phyloP scores from a whole-genome alignment of 2,329 filamentous ascomycete genomes.

The Beauveria sp. region DNA sequence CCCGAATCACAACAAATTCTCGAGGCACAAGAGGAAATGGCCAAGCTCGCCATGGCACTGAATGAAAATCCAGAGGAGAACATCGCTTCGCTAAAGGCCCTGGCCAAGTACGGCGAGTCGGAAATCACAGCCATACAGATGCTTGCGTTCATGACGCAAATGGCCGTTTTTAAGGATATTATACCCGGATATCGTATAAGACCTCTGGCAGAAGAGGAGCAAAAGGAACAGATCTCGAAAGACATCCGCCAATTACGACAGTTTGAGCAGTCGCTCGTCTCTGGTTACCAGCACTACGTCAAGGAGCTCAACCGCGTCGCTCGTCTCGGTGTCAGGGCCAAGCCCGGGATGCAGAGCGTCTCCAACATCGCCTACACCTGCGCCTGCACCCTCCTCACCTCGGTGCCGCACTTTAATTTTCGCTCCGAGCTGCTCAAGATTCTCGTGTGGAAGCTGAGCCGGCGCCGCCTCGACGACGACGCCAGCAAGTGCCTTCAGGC shows the following conservation, averaged over 20 bases:
- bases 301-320: constrained; percentile 64
- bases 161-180: constrained; percentile 88
- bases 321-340: constrained; percentile 40
- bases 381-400: constrained; percentile 68
- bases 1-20: constrained; percentile 72
- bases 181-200: constrained; percentile 96
- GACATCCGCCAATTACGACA: constrained; percentile 75
- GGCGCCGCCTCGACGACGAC: constrained; percentile 61
- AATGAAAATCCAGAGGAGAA: constrained; percentile 95
- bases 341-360: constrained; percentile 40
- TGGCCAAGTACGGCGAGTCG: constrained; percentile 67
- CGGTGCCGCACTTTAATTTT: constrained; percentile 97
- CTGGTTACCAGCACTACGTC: constrained; percentile 79
- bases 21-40: constrained; percentile 86
- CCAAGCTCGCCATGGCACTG: constrained; percentile 68
- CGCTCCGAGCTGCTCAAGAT: constrained; percentile 81
- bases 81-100: constrained; percentile 65
- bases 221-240: constrained; percentile 77
- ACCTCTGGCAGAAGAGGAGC: constrained; percentile 65
- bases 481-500: constrained; percentile 71
- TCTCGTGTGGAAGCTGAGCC: constrained; percentile 73
- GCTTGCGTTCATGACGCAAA: constrained; percentile 76
- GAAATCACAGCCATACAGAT: constrained; percentile 71
- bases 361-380: constrained; percentile 76
- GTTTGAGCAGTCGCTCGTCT: constrained; percentile 82